A percentile compares a stretch with the other conserved stretches of the same genome.
These are phyloP conservation scores for Microcyclosporella mali DNA, from an alignment of 2,329 filamentous ascomycete species.

Conservation along the genomic window DNA sequence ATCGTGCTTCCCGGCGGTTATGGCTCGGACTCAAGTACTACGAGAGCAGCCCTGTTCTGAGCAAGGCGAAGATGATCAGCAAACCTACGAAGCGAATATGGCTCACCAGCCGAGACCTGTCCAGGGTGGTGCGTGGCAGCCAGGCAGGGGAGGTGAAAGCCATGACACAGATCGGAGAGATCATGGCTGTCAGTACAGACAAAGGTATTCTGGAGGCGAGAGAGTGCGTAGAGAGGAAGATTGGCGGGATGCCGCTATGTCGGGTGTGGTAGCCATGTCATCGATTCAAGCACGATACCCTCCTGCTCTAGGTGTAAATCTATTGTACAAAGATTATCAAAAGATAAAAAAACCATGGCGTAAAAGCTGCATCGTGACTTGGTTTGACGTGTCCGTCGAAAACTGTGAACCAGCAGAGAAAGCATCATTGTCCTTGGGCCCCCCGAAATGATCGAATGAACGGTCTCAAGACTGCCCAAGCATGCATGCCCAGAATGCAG, in stretches of 20 bases:
- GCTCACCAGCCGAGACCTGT: slow-evolving; percentile 57
- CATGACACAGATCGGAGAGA: slow-evolving; percentile 70
- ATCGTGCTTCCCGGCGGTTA: slow-evolving; percentile 67
- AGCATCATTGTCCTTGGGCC: no score
- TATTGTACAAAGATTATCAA: no score
- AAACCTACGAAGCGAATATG: slow-evolving; percentile 69
- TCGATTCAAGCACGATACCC: background rate
- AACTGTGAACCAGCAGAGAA: no score
- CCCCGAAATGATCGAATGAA: no score
- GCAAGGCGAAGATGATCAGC: slow-evolving; percentile 59
- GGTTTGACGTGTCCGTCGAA: no score
- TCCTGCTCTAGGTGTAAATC: no score
- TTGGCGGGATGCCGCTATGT: slow-evolving; percentile 76
- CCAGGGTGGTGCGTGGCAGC: slow-evolving; percentile 62
- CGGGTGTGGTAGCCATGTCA: slow-evolving; percentile 48
- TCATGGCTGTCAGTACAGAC: slow-evolving; percentile 72
- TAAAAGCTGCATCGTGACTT: no score
- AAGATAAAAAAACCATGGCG: no score
- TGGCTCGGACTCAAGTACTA: slow-evolving; percentile 92
- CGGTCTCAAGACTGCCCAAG: no score
- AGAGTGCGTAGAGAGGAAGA: slow-evolving; percentile 72
- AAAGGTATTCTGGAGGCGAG: slow-evolving; percentile 71
- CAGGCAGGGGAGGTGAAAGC: slow-evolving; percentile 63
- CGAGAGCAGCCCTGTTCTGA: slow-evolving; percentile 72
- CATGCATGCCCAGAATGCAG: no score